phyloP scores from a whole-genome alignment of 495 filamentous ascomycete species.

The Oleoguttula mirabilis region DNA sequence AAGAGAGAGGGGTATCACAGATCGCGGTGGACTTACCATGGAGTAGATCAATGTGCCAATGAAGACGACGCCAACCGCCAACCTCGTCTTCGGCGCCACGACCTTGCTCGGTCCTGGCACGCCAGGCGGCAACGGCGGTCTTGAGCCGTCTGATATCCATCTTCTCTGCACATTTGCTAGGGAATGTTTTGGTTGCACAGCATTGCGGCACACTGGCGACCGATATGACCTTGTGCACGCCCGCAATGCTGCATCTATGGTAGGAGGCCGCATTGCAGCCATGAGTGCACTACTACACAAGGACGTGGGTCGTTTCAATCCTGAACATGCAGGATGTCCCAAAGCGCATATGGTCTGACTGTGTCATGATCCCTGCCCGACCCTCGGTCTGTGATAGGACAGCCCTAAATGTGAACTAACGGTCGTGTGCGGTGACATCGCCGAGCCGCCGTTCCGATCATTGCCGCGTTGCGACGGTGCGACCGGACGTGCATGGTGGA shows the following conservation, averaged over 20 bases:
- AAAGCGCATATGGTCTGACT: too few relatives aligned
- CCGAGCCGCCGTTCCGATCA: too few relatives aligned
- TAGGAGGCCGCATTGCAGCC: too few relatives aligned
- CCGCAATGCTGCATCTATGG: constrained; percentile 4
- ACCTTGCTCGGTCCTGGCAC: constrained; percentile 13
- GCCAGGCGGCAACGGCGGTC: constrained; percentile 13
- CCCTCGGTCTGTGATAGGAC: too few relatives aligned
- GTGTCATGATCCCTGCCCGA: too few relatives aligned
- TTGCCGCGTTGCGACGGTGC: too few relatives aligned
- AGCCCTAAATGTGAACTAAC: too few relatives aligned
- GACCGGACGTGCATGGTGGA: too few relatives aligned
- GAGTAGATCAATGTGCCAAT: constrained; percentile 52
- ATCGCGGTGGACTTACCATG: constrained; percentile 39
- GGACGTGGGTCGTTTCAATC: too few relatives aligned
- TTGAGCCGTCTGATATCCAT: constrained; percentile 17
- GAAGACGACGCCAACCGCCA: constrained; percentile 51
- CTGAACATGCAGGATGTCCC: too few relatives aligned
- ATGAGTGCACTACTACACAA: too few relatives aligned
- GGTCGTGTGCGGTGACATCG: too few relatives aligned
- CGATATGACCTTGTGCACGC: neutral
- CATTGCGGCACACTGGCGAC: constrained; percentile 2
- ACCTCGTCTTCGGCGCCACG: constrained; percentile 31
- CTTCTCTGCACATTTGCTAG: constrained; percentile 3
- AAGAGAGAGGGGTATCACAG: neutral
- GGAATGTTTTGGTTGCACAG: neutral